Conservation (phyloP, 2,329 filamentous ascomycete genomes). For the Fusarium acutatum region DNA sequence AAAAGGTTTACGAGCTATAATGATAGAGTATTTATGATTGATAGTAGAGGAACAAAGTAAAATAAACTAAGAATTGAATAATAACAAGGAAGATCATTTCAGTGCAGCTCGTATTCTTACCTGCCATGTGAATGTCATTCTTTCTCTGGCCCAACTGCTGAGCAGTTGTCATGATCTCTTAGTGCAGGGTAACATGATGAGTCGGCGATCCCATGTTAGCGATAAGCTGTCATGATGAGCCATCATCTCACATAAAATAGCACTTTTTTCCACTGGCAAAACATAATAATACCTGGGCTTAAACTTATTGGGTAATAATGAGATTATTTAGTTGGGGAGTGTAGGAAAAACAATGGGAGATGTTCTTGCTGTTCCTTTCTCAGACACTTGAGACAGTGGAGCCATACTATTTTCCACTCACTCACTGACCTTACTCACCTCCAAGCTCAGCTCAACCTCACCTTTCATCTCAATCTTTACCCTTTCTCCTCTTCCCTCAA, state of each 20-base stretch:
- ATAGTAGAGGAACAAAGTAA: not conserved
- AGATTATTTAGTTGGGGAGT: not conserved
- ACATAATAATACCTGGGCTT: too few relatives aligned
- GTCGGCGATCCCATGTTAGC: not conserved
- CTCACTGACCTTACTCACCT: not conserved
- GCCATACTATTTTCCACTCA: slow-evolving; percentile 20
- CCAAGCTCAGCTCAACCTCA: slow-evolving; percentile 5
- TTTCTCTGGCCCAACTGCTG: not conserved
- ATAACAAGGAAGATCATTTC: too few relatives aligned
- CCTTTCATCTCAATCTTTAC: not conserved
- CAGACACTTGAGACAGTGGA: slow-evolving; percentile 21
- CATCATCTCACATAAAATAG: not conserved
- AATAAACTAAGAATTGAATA: not conserved
- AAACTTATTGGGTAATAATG: not conserved
- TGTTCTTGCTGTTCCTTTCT: not conserved
- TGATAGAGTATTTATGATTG: not conserved
- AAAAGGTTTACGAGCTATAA: slow-evolving; percentile 5
- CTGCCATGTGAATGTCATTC: not conserved
- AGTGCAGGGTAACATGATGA: not conserved
- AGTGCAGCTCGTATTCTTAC: not conserved
- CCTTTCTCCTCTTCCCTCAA: not conserved
- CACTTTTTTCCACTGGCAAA: not conserved
- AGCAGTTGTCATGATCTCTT: not conserved
- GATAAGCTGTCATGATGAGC: not conserved
- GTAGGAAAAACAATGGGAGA: not conserved